Evolutionary conservation across 768 basidiomycete species (phyloP).

Genomic region (Polyporus arcularius): DNA sequence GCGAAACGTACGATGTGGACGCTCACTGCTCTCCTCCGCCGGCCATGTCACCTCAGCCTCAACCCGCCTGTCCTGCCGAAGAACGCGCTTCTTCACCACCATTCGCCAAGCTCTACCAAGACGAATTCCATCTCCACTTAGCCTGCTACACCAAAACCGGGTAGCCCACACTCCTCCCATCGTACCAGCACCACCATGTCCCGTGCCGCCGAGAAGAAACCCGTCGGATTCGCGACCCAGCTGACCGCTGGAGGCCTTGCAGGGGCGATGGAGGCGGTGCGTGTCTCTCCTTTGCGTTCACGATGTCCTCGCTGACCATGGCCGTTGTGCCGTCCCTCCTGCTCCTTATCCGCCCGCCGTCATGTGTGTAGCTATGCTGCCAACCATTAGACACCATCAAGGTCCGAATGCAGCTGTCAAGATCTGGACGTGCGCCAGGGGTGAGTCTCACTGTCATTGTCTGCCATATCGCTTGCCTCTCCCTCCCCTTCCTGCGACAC

Average conservation of each 20-base stretch:
- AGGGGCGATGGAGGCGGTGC: conserved; percentile 89
- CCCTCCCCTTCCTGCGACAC: too few species aligned
- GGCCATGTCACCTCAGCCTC: background rate
- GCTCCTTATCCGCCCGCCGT: background rate
- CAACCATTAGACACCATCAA: conserved; percentile 99
- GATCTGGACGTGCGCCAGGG: conserved; percentile 74
- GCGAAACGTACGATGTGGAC: background rate
- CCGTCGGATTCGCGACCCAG: conserved; percentile 85
- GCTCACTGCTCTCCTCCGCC: background rate
- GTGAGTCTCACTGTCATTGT: conserved; percentile 50
- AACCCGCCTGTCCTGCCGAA: background rate
- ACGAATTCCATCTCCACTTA: background rate
- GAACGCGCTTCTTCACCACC: background rate
- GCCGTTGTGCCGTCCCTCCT: background rate
- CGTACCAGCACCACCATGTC: conserved; percentile 14
- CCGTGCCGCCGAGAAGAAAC: conserved; percentile 55
- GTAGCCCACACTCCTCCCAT: background rate
- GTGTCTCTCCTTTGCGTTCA: conserved; percentile 27
- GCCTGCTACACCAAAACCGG: background rate
- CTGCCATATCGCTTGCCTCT: background rate
- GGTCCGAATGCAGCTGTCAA: conserved; percentile 99
- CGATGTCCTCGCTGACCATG: background rate
- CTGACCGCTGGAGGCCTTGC: conserved; percentile 94
- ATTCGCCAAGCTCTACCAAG: background rate
- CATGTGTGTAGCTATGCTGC: conserved; percentile 72